A percentile compares a stretch with the other conserved stretches of the same genome.
Conservation (phyloP, 441 rosid genomes). For the Euphorbia schlechtendalii region DNA sequence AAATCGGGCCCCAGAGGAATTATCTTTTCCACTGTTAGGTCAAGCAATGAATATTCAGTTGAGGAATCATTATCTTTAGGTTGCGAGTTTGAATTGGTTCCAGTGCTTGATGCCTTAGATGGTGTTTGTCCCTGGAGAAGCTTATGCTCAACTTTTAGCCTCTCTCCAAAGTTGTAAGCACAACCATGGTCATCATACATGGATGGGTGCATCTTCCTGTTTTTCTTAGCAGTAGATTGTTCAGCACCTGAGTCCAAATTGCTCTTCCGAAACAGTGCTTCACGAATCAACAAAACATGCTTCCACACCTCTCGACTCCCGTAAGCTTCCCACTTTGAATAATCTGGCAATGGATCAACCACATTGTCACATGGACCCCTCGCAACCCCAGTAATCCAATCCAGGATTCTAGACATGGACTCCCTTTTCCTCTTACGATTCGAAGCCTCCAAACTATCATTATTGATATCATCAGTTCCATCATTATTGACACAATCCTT, state of each 20-base stretch:
- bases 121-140: conserved; percentile 18
- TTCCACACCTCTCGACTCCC: conserved; percentile 64
- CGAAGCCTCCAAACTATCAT: too few relatives aligned
- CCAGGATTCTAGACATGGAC: conserved; percentile 32
- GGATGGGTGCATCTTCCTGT: conserved; percentile 72
- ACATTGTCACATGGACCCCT: conserved; percentile 48
- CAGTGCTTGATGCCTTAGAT: conserved; percentile 20
- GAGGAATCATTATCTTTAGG: background rate
- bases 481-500: too few relatives aligned
- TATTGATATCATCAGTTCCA: too few relatives aligned
- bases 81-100: conserved; percentile 15
- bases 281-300: conserved; percentile 59
- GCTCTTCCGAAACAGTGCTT: conserved; percentile 34
- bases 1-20: conserved; percentile 52
- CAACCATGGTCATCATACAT: conserved; percentile 70
- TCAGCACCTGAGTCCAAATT: conserved; percentile 29
- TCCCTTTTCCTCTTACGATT: conserved; percentile 47
- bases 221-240: conserved; percentile 43
- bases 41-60: conserved; percentile 28
- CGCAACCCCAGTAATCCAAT: conserved; percentile 61
- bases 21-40: conserved; percentile 28
- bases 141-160: conserved; percentile 36
- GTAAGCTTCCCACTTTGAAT: conserved; percentile 57
- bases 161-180: conserved; percentile 71
- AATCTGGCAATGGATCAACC: conserved; percentile 48